Base-by-base conservation (phyloP, 2,329 filamentous ascomycete species). In the Cytospora mali region DNA sequence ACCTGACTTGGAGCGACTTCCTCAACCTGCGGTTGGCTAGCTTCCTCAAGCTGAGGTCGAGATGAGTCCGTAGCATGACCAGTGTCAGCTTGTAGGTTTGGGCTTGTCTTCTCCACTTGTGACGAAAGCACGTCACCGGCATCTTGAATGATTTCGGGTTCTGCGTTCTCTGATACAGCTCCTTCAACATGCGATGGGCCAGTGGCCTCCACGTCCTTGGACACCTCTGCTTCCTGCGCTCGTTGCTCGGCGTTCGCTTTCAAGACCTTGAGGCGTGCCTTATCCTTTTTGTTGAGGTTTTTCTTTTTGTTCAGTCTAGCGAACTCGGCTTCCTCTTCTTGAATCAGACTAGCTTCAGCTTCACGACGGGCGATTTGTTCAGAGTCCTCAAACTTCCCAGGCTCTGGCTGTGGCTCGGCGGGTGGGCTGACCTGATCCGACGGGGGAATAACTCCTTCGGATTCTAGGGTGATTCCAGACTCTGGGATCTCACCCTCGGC, bases 241-340 rank as follows among this genome's bases (percentile, higher is more conserved):
- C 61, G 61, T 53, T 48, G 59, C 39, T 54, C 52, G 25, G 56
- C 50, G 21, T 61, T 65, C 2, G 61, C 50, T 28, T 56, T 48
- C 53, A 65, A 25, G 10, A 28, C 18, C 21, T 50, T 65, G 25
- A 65, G 57, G 27, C 61, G 64, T 31, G 27, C 25, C 48, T 65
- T 65, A 42, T 63, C 64, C 21, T 63, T 65, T 42, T 60, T 65
- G 39, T 33, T 61, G 16, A 29, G 61, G n/a, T 63, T 65, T 23
- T 51, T 65, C 53, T 61, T 65, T 29, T 33, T 50, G 28, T 57
- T 55, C 6, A 65, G 61, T 53, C 57, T 51, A 31, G 56, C 58
- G 1, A 65, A 39, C 25, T 63, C 57, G 13, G 31, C 54, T 14
- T 55, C 48, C 25, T 65, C 64, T n/a, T 65, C 54, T 33, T 46